Evolutionary conservation across 805 yeast genomes (phyloP).

Genomic region (Candida michaelii): DNA sequence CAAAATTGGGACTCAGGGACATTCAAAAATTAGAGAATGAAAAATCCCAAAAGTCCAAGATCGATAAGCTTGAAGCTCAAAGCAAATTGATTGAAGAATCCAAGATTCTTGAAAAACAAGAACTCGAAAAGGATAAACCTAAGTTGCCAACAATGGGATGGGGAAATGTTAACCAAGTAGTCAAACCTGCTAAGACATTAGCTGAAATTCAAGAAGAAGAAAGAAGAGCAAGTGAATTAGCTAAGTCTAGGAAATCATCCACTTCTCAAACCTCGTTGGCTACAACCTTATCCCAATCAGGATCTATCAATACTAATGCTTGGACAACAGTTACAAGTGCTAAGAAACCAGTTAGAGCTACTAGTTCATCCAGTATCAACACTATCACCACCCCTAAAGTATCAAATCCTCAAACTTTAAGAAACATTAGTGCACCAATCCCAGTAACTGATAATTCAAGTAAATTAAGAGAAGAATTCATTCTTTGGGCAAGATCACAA

Average conservation of each 20-base stretch:
- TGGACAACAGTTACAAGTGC: constrained; percentile 44
- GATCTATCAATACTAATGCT: constrained; percentile 11
- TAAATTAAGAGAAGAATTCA: constrained; percentile 52
- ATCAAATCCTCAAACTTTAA: constrained; percentile 35
- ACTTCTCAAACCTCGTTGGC: constrained; percentile 10
- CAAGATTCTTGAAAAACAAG: constrained; percentile 21
- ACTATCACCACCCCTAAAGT: constrained; percentile 20
- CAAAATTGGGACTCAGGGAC: constrained; percentile 49
- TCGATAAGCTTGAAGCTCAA: constrained; percentile 27
- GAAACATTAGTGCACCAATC: constrained; percentile 35
- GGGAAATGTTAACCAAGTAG: constrained; percentile 30
- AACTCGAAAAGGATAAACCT: constrained; percentile 17
- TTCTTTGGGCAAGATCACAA: constrained; percentile 70
- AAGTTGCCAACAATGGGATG: constrained; percentile 47
- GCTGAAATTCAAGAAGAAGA: constrained; percentile 67
- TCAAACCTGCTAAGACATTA: constrained; percentile 46
- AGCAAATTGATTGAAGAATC: constrained; percentile 18
- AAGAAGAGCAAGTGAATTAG: constrained; percentile 33
- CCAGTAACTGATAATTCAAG: constrained; percentile 19
- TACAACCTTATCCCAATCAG: constrained; percentile 11
- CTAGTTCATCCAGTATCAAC: constrained; percentile 11
- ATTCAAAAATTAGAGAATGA: constrained; percentile 53
- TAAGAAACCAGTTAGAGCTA: constrained; percentile 6
- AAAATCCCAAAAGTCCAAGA: constrained; percentile 37
- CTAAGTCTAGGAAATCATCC: constrained; percentile 4